These are phyloP conservation scores for Ceratorhiza oryzae-sativae DNA, from an alignment of 1,284 basidiomycete genomes.

Conservation along the genomic window DNA sequence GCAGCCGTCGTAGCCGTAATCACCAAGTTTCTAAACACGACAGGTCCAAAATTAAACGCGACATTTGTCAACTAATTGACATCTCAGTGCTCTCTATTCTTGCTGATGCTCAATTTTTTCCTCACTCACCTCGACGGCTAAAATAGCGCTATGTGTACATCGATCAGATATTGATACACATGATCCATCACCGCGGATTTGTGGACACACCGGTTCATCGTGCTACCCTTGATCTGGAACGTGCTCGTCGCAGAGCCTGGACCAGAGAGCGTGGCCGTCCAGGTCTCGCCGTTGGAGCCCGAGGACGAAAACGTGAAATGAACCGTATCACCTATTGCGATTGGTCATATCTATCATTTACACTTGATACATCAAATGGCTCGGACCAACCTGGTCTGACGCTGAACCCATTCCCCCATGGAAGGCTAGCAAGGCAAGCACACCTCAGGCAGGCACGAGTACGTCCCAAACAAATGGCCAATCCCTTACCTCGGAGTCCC, in stretches of 20 bases:
- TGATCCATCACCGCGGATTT: neutral
- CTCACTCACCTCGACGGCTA: slow-evolving; percentile 20
- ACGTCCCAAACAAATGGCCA: neutral
- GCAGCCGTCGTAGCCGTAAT: slow-evolving; percentile 39
- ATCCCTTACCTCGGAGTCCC: neutral
- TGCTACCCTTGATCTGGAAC: slow-evolving; percentile 47
- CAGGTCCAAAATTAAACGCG: slow-evolving; percentile 33
- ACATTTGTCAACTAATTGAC: slow-evolving; percentile 30
- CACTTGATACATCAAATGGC: too few species aligned
- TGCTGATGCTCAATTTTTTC: neutral
- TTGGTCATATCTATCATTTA: too few species aligned
- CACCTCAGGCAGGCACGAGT: slow-evolving; percentile 7
- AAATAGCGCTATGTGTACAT: neutral
- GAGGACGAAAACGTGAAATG: slow-evolving; percentile 47
- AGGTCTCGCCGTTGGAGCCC: slow-evolving; percentile 38
- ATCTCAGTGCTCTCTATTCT: neutral
- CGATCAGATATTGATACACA: neutral
- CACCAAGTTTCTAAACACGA: slow-evolving; percentile 29
- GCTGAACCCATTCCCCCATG: slow-evolving; percentile 50
- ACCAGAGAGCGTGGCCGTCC: slow-evolving; percentile 49
- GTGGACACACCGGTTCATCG: slow-evolving; percentile 47
- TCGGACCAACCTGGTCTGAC: slow-evolving; percentile 42
- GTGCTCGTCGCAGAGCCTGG: slow-evolving; percentile 47
- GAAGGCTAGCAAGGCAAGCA: slow-evolving; percentile 47
- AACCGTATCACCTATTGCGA: slow-evolving; percentile 48